Conservation (phyloP, 257 asterid species). For the Solanum paucissectum region DNA sequence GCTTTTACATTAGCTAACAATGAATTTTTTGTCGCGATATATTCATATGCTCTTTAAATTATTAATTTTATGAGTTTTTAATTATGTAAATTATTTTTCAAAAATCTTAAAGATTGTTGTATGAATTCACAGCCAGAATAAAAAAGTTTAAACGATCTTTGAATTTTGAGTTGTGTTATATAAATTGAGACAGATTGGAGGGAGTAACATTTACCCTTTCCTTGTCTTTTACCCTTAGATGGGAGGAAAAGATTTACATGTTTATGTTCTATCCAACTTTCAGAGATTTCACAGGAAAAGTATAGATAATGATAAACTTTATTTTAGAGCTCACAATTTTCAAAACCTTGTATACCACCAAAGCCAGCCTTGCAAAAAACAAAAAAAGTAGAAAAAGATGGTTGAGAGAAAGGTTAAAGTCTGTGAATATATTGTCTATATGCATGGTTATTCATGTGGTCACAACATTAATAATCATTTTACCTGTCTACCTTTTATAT, state of each 20-base stretch:
- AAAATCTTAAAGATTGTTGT: neutral
- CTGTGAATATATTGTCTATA: neutral
- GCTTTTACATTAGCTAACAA: neutral
- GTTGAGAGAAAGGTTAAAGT: slow-evolving; percentile 2
- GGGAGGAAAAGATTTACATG: neutral
- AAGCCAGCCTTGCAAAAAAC: neutral
- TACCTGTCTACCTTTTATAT: neutral
- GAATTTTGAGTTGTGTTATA: neutral
- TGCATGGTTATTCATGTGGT: neutral
- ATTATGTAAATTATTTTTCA: neutral
- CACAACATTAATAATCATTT: neutral
- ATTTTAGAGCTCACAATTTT: neutral
- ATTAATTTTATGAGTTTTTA: neutral
- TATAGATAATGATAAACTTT: neutral
- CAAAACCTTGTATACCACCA: neutral
- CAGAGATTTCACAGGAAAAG: neutral
- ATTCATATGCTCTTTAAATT: neutral
- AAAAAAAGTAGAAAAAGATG: neutral
- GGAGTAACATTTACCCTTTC: neutral
- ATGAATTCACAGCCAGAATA: neutral
- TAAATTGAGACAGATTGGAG: neutral
- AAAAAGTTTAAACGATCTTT: neutral
- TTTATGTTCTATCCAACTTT: neutral
- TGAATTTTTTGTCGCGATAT: neutral
- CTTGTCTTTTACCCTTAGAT: neutral